A percentile compares a stretch with the other conserved stretches of the same genome.
Conservation (phyloP, 305 asterid genomes). For the Euphrasia arctica region DNA sequence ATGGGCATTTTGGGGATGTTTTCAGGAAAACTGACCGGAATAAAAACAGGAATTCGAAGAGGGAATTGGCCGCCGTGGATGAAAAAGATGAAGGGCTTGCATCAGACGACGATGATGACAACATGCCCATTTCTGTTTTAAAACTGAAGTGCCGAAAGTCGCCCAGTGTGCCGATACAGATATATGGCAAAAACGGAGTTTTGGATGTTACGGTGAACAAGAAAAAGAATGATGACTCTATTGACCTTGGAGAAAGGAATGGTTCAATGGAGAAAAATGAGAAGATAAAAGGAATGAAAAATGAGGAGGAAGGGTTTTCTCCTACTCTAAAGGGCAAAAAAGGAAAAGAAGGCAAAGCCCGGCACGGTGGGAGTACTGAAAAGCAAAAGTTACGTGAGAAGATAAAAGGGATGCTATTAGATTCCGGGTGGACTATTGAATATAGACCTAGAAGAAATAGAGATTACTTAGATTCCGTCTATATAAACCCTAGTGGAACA, state of each 20-base stretch:
- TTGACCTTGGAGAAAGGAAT: conserved; percentile 37
- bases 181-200: conserved; percentile 98
- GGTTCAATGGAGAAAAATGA: conserved; percentile 15
- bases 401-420: conserved; percentile 75
- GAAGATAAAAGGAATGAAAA: conserved; percentile 38
- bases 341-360: conserved; percentile 40
- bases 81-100: conserved; percentile 31
- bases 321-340: conserved; percentile 41
- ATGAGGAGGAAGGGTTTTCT: conserved; percentile 44
- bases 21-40: conserved; percentile 32
- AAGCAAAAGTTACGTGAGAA: conserved; percentile 85
- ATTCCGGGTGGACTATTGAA: conserved; percentile 94
- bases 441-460: conserved; percentile 89
- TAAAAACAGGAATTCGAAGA: conserved; percentile 33
- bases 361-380: conserved; percentile 85
- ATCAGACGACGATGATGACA: conserved; percentile 57
- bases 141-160: conserved; percentile 53
- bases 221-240: conserved; percentile 31
- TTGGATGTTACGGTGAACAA: conserved; percentile 86
- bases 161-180: conserved; percentile 62
- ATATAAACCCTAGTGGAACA: conserved; percentile 87
- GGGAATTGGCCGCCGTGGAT: conserved; percentile 44
- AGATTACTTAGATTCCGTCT: conserved; percentile 90
- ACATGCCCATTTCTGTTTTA: conserved; percentile 59
- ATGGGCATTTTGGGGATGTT: conserved; percentile 35